These are phyloP conservation scores for Mycena pura DNA, from an alignment of 768 basidiomycete genomes.

Conservation along the genomic window DNA sequence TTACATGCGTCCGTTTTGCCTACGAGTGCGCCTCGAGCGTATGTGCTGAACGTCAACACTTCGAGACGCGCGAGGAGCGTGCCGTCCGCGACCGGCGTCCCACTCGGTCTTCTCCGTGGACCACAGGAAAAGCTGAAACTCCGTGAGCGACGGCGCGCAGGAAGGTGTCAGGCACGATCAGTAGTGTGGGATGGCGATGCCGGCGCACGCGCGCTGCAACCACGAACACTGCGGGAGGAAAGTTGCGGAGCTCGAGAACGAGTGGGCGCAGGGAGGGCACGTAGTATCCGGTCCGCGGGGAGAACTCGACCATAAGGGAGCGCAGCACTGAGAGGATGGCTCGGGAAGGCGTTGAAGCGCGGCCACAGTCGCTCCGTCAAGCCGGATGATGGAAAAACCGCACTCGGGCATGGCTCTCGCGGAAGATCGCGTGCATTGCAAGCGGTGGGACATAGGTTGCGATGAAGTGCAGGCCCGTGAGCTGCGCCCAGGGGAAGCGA, in stretches of 20 bases:
- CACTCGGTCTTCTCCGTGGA: slow-evolving; percentile 18
- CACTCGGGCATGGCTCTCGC: slow-evolving; percentile 22
- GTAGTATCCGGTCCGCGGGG: slow-evolving; percentile 13
- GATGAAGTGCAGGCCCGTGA: slow-evolving; percentile 25
- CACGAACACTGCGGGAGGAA: slow-evolving; percentile 22
- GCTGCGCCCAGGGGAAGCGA: slow-evolving; percentile 25
- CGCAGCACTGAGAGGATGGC: slow-evolving; percentile 9
- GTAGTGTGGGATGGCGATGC: slow-evolving; percentile 26
- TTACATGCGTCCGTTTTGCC: too few species aligned
- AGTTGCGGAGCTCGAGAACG: slow-evolving; percentile 26
- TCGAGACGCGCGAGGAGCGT: slow-evolving; percentile 21
- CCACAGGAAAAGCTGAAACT: slow-evolving; percentile 25
- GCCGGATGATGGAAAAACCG: slow-evolving; percentile 26
- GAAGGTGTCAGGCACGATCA: slow-evolving; percentile 12
- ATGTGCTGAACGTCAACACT: slow-evolving; percentile 24
- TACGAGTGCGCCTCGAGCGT: slow-evolving; percentile 11
- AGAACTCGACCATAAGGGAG: slow-evolving; percentile 27
- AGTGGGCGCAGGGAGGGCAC: slow-evolving; percentile 25
- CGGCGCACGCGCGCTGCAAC: slow-evolving; percentile 19
- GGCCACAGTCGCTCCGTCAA: slow-evolving; percentile 9
- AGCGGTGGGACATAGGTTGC: slow-evolving; percentile 27
- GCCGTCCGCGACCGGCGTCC: slow-evolving; percentile 15
- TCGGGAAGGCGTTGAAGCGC: slow-evolving; percentile 15
- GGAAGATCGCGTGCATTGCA: slow-evolving; percentile 24
- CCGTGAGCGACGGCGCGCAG: slow-evolving; percentile 19